Evolutionary conservation across 2,329 filamentous ascomycete genomes (phyloP), one percentile per base, ranked within the genome.

Genomic region (Pseudogymnoascus sp.): DNA sequence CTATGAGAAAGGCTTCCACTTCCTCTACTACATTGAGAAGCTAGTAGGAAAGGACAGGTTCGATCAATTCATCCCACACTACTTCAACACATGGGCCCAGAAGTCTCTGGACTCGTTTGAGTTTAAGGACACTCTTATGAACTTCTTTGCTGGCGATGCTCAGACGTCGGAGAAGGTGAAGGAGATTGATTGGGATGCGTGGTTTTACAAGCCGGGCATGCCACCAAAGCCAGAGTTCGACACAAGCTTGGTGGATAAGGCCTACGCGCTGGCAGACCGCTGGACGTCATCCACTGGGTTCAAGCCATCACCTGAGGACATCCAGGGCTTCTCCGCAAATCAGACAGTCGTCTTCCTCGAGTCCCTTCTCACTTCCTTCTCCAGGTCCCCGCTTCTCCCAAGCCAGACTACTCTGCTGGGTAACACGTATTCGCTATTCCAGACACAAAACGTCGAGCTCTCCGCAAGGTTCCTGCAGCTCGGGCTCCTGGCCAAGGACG

Each of bases 1-100:
- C 0, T 99, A 99, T 71, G 93, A 97, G 74, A 97, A 99, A 77
- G 93, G 93, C 3, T 97, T 96, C 77, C 90, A 90, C 72, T 96
- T 97, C 75, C 81, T 99, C 53, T 97, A 92, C 76, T 87, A 93
- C 71, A 86, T 99, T 13, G 95, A 99, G 71, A 88, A 88, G 57
- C 79, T 96, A 1, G 83, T 97, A 3, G 90, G 91, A 36, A 88
- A 90, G 65, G 82, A 88, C n/a, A 89, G 89, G 74, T 99, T 95
- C 78, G 91, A 97, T 80, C 89, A 87, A 70, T 99, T 97, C 76
- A 97, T 97, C 72, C 92, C 93, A 15, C 87, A 96, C 75, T 97
- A 97, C 79, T 97, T 97, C 75, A 86, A 83, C 31, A 90, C 84
- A 40, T 97, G 89, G 84, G 87, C 89, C 64, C 84, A 85, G 72